These are phyloP conservation scores for Xerophyta viscosa DNA, from an alignment of 106 monocot genomes.

Conservation along the genomic window DNA sequence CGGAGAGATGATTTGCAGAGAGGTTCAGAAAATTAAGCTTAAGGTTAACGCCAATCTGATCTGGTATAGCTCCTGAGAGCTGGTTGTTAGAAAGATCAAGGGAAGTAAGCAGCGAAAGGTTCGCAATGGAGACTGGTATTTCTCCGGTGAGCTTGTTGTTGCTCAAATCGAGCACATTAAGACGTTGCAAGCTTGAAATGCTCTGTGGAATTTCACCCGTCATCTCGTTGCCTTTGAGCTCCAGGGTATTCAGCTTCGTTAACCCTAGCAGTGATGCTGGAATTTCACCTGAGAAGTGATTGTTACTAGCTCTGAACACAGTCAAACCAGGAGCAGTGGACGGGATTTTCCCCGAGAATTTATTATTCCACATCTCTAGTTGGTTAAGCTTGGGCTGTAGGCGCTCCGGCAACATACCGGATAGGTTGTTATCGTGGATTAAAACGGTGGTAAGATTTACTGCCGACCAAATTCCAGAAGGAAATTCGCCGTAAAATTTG, in stretches of 20 bases:
- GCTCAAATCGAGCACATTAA: conserved; percentile 36
- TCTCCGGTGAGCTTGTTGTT: conserved; percentile 23
- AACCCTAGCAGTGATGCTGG: conserved; percentile 15
- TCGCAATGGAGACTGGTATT: conserved; percentile 21
- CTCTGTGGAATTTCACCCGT: conserved; percentile 38
- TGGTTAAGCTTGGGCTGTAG: conserved; percentile 37
- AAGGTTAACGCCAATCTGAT: conserved; percentile 2
- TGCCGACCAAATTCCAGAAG: conserved; percentile 40
- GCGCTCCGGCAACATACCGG: conserved; percentile 39
- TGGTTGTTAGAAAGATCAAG: conserved; percentile 34
- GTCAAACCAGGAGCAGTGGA: conserved; percentile 12
- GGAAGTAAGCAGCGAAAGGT: conserved; percentile 6
- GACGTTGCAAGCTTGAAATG: conserved; percentile 9
- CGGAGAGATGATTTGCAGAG: too few relatives aligned
- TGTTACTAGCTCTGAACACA: conserved; percentile 35
- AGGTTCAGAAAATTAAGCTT: too few relatives aligned
- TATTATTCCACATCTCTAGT: conserved; percentile 47
- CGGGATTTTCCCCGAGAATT: conserved; percentile 57
- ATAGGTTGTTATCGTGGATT: conserved; percentile 35
- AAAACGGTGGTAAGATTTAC: conserved; percentile 21
- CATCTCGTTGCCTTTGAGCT: conserved; percentile 33
- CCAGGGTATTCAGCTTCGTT: conserved; percentile 18
- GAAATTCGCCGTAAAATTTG: conserved; percentile 39
- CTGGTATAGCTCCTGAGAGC: conserved; percentile 33
- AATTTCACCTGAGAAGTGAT: conserved; percentile 46